Evolutionary conservation across 2,329 filamentous ascomycete species (phyloP).

Genomic region (Ophiostoma novo-ulmi): DNA sequence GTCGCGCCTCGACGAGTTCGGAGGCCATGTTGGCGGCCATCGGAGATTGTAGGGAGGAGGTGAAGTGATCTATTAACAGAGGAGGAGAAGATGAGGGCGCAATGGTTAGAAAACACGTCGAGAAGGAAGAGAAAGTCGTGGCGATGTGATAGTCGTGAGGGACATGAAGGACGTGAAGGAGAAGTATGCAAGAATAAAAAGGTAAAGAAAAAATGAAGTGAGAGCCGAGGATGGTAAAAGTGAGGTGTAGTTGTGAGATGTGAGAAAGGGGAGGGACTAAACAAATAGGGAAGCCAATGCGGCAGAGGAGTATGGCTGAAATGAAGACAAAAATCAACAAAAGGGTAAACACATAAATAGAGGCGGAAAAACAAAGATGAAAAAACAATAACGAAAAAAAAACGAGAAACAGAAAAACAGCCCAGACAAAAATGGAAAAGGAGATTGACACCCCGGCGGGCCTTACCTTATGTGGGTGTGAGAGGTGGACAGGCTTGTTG

Average conservation of each 20-base stretch:
- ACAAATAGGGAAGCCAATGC: conserved; percentile 2
- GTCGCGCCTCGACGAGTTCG: conserved; percentile 40
- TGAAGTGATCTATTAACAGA: conserved; percentile 28
- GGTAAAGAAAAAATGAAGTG: neutral
- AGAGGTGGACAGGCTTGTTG: conserved; percentile 18
- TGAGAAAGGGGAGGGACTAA: conserved; percentile 10
- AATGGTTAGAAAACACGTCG: conserved; percentile 12
- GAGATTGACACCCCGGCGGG: conserved; percentile 17
- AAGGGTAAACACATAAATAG: neutral
- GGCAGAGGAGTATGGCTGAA: neutral
- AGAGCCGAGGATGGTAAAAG: neutral
- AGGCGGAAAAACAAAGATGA: conserved; percentile 2
- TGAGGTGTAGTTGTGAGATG: neutral
- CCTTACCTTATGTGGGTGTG: conserved; percentile 24
- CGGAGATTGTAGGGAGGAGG: conserved; percentile 15
- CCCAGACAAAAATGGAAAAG: conserved; percentile 11
- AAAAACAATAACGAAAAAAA: conserved; percentile 8
- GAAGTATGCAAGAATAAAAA: neutral
- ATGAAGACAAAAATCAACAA: conserved; percentile 1
- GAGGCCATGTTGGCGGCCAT: conserved; percentile 30
- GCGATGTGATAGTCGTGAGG: conserved; percentile 2
- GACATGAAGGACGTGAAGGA: conserved; percentile 8
- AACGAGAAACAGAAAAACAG: neutral
- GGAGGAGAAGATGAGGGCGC: conserved; percentile 5
- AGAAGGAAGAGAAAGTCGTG: neutral